These are phyloP conservation scores for Ambispora gerdemannii DNA, from an alignment of 192 early-diverging fungal genomes.

Conservation along the genomic window DNA sequence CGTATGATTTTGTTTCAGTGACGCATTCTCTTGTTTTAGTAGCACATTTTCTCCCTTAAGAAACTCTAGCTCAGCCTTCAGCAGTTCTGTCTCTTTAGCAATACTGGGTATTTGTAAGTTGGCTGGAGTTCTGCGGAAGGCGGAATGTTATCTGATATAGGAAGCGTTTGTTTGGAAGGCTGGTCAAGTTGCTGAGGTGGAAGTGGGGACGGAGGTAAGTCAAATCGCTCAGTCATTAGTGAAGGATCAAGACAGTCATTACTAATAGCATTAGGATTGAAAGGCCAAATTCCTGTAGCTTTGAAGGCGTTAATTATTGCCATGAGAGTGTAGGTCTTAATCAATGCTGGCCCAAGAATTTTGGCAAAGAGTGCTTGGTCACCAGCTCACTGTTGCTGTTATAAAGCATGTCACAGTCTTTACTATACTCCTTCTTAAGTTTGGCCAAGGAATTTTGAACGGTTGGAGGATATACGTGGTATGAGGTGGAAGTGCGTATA, in stretches of 20 bases:
- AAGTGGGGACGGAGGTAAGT: neutral
- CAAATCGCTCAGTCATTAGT: neutral
- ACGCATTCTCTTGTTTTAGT: no score
- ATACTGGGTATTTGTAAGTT: no score
- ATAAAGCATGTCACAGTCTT: neutral
- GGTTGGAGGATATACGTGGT: neutral
- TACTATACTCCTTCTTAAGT: neutral
- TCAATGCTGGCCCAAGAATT: neutral
- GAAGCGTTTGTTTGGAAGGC: neutral
- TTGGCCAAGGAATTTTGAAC: neutral
- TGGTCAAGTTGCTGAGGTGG: neutral
- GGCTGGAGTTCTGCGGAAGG: neutral
- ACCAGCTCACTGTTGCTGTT: neutral
- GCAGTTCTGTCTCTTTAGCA: no score
- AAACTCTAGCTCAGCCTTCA: no score
- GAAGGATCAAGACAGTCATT: neutral
- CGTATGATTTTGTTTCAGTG: neutral
- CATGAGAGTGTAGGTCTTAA: neutral
- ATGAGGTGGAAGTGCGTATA: neutral
- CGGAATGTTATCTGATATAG: no score
- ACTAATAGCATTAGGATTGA: conserved; percentile 6
- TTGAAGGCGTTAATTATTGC: conserved; percentile 2
- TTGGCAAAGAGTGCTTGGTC: neutral
- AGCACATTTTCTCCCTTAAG: no score
- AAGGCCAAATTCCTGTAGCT: neutral